Evolutionary conservation across 208 protist genomes (phyloP).

Genomic region (Sergeia podlipaevii): DNA sequence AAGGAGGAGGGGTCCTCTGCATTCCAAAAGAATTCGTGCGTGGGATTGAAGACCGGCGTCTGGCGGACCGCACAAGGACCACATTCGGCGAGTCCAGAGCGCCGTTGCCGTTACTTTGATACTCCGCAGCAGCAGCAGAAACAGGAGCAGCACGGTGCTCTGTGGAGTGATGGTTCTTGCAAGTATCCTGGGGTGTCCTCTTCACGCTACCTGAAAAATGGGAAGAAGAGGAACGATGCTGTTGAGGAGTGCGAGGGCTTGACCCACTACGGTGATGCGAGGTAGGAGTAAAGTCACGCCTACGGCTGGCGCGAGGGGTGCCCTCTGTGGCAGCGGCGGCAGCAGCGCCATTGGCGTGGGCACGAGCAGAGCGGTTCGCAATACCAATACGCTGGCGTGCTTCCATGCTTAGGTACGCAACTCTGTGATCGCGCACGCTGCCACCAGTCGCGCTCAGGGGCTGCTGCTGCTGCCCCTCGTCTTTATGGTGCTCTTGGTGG

Average conservation of each 20-base stretch:
- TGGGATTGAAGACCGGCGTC: no score
- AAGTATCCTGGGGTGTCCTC: not conserved
- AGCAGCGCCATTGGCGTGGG: not conserved
- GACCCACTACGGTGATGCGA: conserved; percentile 8
- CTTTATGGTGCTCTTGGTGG: not conserved
- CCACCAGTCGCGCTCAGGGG: no score
- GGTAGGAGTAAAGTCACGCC: not conserved
- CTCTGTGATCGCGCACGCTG: conserved; percentile 4
- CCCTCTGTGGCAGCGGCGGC: not conserved
- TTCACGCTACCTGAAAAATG: not conserved
- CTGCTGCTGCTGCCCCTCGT: no score
- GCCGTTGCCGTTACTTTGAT: not conserved
- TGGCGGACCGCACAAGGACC: conserved; percentile 2
- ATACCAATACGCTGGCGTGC: not conserved
- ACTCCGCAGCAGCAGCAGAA: not conserved
- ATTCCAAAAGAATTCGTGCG: conserved; percentile 3
- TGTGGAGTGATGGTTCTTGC: not conserved
- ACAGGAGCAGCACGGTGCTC: not conserved
- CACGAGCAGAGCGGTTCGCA: not conserved
- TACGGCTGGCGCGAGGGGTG: not conserved
- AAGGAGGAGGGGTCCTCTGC: not conserved
- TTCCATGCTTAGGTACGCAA: conserved; percentile 9
- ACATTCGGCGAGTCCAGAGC: conserved; percentile 2
- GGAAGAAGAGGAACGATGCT: not conserved
- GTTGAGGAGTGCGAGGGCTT: not conserved